Evolutionary conservation across 2,329 filamentous ascomycete genomes (phyloP), one percentile per base, ranked within the genome.

Genomic region (Colletotrichum graminicola): DNA sequence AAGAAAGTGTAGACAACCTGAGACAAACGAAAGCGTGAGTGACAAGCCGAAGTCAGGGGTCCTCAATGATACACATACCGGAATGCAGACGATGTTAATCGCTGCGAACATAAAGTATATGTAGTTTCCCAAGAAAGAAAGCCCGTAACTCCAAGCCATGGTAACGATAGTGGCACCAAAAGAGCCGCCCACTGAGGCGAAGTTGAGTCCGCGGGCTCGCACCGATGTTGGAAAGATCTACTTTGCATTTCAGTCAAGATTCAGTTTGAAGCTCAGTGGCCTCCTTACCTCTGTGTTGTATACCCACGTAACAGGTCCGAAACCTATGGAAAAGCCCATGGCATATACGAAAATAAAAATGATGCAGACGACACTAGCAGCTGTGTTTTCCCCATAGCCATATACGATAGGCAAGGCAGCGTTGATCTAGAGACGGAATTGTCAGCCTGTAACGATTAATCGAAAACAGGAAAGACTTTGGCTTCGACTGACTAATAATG

Each of bases 41-140:
- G 11, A 29, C 3, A 12, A 4, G 18, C 3, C 5, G 12, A 43
- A 29, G 1, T n/a, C 3, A 1, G 11, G 1, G 11, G 39, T 16
- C 0, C 1, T 1, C 2, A 5, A 7, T 36, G 32, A 14, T 29
- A 5, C 5, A 74, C 78, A 62, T 76, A 85, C 83, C 5, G 84
- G 82, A 23, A 86, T 81, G 66, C 83, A 87, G 16, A 80, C 77
- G 8, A 87, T 63, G 74, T 88, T 88, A 34, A 87, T 80, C 10
- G 79, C 80, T 83, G 88, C 88, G 75, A 90, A 89, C 72, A 89
- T 85, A 73, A 89, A 89, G 76, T 89, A 89, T 3, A 88, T 84
- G 26, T 82, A 82, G 16, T 84, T 84, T 3, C 87, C 86, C 26
- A 89, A 80, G 2, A 78, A 81, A 39, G 82, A 80, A 56, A 88